Evolutionary conservation across 129 eudicot genomes (phyloP).

Genomic region (Heracleum sosnowskyi): DNA sequence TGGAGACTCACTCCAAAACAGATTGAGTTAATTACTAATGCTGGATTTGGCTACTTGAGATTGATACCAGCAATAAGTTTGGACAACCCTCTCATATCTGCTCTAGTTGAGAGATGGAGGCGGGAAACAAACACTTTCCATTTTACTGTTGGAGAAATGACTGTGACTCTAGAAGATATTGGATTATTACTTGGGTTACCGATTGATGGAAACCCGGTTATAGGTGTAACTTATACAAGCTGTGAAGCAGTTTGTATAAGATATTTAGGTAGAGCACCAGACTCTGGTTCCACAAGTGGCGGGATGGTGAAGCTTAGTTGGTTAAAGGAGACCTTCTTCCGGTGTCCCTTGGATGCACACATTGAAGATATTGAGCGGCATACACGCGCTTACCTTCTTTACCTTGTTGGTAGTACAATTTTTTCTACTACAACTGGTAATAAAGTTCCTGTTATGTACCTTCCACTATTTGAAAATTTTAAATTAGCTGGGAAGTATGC

Average conservation of each 20-base stretch:
- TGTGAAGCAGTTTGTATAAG: conserved; percentile 75
- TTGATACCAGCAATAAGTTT: conserved; percentile 85
- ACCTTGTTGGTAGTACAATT: conserved; percentile 85
- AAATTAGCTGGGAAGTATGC: conserved; percentile 87
- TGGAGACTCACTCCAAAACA: conserved; percentile 79
- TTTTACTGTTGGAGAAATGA: conserved; percentile 89
- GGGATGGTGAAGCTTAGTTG: conserved; percentile 99
- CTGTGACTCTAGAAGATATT: conserved; percentile 88
- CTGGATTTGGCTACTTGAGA: conserved; percentile 88
- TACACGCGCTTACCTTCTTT: conserved; percentile 91
- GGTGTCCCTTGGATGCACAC: conserved; percentile 54
- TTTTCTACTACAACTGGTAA: conserved; percentile 98
- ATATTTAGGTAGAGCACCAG: conserved; percentile 69
- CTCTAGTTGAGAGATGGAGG: conserved; percentile 93
- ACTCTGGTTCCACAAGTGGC: conserved; percentile 82
- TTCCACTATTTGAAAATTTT: conserved; percentile 78
- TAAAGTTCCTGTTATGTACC: conserved; percentile 98
- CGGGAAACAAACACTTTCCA: conserved; percentile 93
- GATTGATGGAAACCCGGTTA: conserved; percentile 85
- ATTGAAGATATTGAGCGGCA: conserved; percentile 49
- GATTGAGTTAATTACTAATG: conserved; percentile 60
- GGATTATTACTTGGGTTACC: conserved; percentile 86
- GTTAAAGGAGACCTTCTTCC: conserved; percentile 76
- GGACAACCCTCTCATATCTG: conserved; percentile 94
- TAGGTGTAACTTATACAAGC: conserved; percentile 86